Evolutionary conservation across 768 basidiomycete species (phyloP).

Genomic region (Hypholoma fasciculare): DNA sequence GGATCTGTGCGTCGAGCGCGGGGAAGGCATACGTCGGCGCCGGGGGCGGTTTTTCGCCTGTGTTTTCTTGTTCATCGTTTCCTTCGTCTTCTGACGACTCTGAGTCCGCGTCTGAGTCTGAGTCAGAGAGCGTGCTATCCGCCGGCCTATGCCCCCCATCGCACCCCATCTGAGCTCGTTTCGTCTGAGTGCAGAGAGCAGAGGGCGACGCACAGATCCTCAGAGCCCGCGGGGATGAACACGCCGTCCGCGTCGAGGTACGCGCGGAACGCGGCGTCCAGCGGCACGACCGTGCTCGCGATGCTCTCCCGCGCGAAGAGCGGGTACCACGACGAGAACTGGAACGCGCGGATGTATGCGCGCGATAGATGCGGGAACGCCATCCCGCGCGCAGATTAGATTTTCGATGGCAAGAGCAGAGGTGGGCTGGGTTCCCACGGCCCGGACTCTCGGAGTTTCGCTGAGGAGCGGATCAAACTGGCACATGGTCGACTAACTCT

Average conservation of each 20-base stretch:
- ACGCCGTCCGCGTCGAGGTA: conserved; percentile 88
- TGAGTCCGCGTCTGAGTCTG: conserved; percentile 46
- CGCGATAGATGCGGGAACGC: conserved; percentile 55
- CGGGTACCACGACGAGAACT: conserved; percentile 87
- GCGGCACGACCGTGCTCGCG: conserved; percentile 73
- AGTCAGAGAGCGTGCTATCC: conserved; percentile 61
- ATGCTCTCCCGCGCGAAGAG: conserved; percentile 61
- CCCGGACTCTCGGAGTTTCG: too few relatives aligned
- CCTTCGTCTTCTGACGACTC: conserved; percentile 34
- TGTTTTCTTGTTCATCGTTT: conserved; percentile 27
- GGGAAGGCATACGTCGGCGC: conserved; percentile 66
- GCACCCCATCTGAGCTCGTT: not conserved
- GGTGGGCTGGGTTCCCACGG: too few relatives aligned
- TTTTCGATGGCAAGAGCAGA: too few relatives aligned
- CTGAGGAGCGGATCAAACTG: too few relatives aligned
- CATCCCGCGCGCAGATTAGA: conserved; percentile 3
- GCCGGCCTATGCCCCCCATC: conserved; percentile 37
- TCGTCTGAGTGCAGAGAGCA: not conserved
- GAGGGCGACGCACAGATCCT: conserved; percentile 69
- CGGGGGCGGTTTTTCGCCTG: conserved; percentile 5
- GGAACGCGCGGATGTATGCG: conserved; percentile 65
- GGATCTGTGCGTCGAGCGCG: conserved; percentile 73
- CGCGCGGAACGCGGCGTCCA: conserved; percentile 59
- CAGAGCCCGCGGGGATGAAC: conserved; percentile 79
- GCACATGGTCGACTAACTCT: too few relatives aligned